Percentiles rank a stretch among this genome's conserved stretches.
Conservation (phyloP, 257 asterid species). For the Fraxinus pennsylvanica region DNA sequence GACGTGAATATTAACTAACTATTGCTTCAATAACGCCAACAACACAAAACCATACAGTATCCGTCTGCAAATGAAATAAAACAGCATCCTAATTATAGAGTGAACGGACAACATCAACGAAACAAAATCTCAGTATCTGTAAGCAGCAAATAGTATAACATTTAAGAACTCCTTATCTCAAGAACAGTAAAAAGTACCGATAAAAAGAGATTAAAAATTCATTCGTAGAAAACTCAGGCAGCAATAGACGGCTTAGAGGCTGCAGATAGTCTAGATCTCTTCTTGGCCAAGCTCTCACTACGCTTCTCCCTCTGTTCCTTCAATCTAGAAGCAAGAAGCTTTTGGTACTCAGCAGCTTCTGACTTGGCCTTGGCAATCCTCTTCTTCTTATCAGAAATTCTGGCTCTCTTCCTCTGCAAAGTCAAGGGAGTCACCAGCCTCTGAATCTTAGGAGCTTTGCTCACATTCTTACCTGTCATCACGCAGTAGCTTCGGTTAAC, state of each 20-base stretch:
- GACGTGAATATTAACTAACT: not conserved
- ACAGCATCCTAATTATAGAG: not conserved
- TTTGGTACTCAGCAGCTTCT: constrained; percentile 75
- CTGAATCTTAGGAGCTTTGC: constrained; percentile 83
- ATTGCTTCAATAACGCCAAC: not conserved
- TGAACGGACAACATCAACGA: not conserved
- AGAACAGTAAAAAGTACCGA: not conserved
- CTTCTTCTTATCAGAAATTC: constrained; percentile 77
- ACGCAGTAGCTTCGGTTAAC: not conserved
- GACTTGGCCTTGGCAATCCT: constrained; percentile 72
- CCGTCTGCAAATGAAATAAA: not conserved
- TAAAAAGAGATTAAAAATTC: not conserved
- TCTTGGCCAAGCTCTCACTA: constrained; percentile 78
- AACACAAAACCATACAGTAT: not conserved
- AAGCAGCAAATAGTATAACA: not conserved
- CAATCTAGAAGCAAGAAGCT: constrained; percentile 67
- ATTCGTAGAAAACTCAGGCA: constrained; percentile 30
- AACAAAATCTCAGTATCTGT: not conserved
- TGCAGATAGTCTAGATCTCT: constrained; percentile 64
- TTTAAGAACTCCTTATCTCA: not conserved
- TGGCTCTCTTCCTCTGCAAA: constrained; percentile 75
- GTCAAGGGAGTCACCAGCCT: constrained; percentile 87
- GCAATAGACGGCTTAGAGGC: constrained; percentile 54
- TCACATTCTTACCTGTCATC: constrained; percentile 59
- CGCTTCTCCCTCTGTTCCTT: constrained; percentile 81